Percentiles rank a stretch among this genome's conserved stretches.
Evolutionary conservation across 2,329 filamentous ascomycete genomes (phyloP).

Genomic region (Apiospora marii): DNA sequence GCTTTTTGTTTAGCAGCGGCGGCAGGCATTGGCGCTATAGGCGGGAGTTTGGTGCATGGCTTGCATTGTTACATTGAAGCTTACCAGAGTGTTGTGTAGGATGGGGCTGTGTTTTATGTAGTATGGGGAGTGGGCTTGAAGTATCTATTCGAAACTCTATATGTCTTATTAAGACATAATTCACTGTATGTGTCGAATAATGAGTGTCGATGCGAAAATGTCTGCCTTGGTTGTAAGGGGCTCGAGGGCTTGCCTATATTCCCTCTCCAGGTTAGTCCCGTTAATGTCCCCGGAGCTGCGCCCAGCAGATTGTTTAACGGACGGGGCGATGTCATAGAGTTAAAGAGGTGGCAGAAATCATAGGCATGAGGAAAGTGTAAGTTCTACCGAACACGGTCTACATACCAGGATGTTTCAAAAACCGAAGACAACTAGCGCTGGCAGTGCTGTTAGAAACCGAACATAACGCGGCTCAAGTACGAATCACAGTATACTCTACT

Average conservation of each 20-base stretch:
- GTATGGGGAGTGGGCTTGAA: not conserved
- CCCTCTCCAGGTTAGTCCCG: not conserved
- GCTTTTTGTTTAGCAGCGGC: not conserved
- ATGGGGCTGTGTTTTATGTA: not conserved
- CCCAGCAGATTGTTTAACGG: no score
- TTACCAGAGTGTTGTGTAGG: not conserved
- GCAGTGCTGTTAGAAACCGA: no score
- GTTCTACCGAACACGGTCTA: not conserved
- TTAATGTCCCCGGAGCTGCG: no score
- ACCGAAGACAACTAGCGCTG: no score
- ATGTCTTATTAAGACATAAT: not conserved
- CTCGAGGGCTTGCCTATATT: not conserved
- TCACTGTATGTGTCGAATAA: not conserved
- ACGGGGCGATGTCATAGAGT: no score
- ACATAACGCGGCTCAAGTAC: no score
- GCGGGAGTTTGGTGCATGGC: slow-evolving; percentile 10
- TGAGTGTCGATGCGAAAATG: not conserved
- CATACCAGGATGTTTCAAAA: no score
- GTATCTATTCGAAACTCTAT: not conserved
- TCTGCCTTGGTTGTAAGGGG: not conserved
- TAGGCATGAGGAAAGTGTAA: not conserved
- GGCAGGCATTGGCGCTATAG: slow-evolving; percentile 16
- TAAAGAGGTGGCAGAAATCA: not conserved
- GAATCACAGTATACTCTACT: no score
- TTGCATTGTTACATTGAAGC: not conserved